Conservation (phyloP, 140 eudicot genomes). For the Anethum foeniculum region DNA sequence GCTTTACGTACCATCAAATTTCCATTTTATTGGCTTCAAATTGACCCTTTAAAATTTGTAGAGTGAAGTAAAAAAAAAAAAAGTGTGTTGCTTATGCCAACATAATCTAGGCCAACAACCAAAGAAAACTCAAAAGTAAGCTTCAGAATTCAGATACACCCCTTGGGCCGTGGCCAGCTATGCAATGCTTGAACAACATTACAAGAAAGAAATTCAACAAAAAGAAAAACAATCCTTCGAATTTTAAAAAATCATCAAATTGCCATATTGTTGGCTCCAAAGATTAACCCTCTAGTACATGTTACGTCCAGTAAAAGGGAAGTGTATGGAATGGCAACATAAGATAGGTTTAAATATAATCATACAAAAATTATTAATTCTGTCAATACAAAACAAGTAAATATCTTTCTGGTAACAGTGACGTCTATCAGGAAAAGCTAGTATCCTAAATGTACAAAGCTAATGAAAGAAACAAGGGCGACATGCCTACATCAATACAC, state of each 20-base stretch:
- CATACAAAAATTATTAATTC: background rate
- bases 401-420: background rate
- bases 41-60: no score
- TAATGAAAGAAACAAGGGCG: background rate
- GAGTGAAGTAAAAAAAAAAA: background rate
- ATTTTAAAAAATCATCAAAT: background rate
- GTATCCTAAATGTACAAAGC: slow-evolving; percentile 25
- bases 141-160: background rate
- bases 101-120: background rate
- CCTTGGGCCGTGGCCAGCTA: background rate
- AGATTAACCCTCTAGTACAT: background rate
- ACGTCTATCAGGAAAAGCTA: slow-evolving; percentile 5
- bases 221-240: background rate
- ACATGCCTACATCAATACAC: background rate
- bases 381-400: background rate
- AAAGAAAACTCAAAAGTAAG: background rate
- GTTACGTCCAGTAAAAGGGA: background rate
- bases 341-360: background rate
- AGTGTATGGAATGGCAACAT: background rate
- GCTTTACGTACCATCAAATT: background rate
- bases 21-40: background rate
- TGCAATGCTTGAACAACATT: background rate
- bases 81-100: no score
- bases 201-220: background rate
- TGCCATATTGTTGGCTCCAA: background rate